A percentile compares a stretch with the other conserved stretches of the same genome.
Conservation (phyloP, 2,329 filamentous ascomycete species). For the Pyrenochaeta sp. region DNA sequence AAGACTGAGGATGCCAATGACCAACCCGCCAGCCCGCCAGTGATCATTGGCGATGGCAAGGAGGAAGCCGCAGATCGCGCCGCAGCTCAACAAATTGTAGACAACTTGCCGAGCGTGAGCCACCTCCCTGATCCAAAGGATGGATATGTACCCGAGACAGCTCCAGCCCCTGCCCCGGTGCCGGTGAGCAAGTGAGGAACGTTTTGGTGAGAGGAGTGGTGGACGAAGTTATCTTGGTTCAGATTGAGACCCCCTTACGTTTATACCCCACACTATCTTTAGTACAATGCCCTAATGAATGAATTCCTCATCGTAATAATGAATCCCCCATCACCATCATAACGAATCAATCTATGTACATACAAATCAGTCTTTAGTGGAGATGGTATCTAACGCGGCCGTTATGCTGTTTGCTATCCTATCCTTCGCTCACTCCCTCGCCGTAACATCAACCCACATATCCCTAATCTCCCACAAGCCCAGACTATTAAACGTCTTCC, state of each 20-base stretch:
- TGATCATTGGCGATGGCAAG: slow-evolving; percentile 38
- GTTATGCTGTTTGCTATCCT: no score
- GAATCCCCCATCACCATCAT: no score
- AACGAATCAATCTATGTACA: no score
- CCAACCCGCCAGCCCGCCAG: slow-evolving; percentile 27
- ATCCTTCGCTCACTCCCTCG: slow-evolving; percentile 17
- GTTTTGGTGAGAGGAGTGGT: not conserved
- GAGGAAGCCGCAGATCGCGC: slow-evolving; percentile 28
- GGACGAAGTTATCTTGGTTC: slow-evolving; percentile 10
- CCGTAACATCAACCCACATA: slow-evolving; percentile 42
- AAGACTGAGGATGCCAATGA: slow-evolving; percentile 10
- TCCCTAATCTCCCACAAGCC: slow-evolving; percentile 40
- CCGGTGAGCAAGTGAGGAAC: slow-evolving; percentile 18
- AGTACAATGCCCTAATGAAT: not conserved
- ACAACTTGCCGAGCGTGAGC: slow-evolving; percentile 46
- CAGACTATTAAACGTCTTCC: slow-evolving; percentile 36
- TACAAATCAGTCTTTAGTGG: no score
- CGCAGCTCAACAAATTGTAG: no score
- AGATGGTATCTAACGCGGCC: no score
- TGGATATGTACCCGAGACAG: slow-evolving; percentile 20
- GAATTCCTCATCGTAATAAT: no score
- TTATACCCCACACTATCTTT: slow-evolving; percentile 11
- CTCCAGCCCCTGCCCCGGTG: slow-evolving; percentile 16
- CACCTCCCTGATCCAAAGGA: slow-evolving; percentile 44
- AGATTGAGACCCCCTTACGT: slow-evolving; percentile 25